Base-by-base conservation (phyloP, 306 rosid genomes). In the Medicago ruthenica region DNA sequence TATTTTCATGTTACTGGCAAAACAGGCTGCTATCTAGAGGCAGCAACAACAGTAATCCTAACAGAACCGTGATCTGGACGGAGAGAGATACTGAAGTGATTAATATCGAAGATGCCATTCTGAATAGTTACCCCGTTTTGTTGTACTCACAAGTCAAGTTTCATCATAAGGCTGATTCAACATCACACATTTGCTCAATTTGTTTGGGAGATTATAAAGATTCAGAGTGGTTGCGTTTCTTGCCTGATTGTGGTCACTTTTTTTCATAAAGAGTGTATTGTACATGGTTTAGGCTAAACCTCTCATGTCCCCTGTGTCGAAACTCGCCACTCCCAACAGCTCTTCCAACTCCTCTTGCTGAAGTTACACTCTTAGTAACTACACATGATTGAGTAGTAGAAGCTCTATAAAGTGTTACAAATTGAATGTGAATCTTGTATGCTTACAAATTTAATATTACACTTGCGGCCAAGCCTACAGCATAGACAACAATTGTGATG, bases 131-230 rank as follows among this genome's bases (percentile, higher is more conserved):
- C 34, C 94, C 89, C 0, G 16, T 47, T 67, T 7, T 87, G 14
- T 31, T 70, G 37, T 84, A 71, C 18, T 83, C 91, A 0, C 70
- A 89, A 63, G 78, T 71, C 4, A 87, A 82, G 67, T 72, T 76
- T 45, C 51, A 45, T 27, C 69, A 76, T 5, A 76, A 55, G 11
- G 27, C 22, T 67, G 68, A 76, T 41, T 55, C 75, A 57, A 11
- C 80, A 22, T 11, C 80, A 57, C 16, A 17, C 0, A 36, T 41
- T 57, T 89, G 94, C 78, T 80, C 88, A 3, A 83, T 89, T 34
- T 89, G 91, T 47, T 85, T 89, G 77, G 78, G 59, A 24, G 91
- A 89, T 73, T 87, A 79, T 40, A 72, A 62, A 44, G 85, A 80
- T 59, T 62, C 22, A 1, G 87, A 87, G 10, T 48, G 76, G 79